Percentiles rank a stretch among this genome's conserved stretches.
Conservation (phyloP, 2,329 filamentous ascomycete genomes). For the Aspergillus spinulosporus region DNA sequence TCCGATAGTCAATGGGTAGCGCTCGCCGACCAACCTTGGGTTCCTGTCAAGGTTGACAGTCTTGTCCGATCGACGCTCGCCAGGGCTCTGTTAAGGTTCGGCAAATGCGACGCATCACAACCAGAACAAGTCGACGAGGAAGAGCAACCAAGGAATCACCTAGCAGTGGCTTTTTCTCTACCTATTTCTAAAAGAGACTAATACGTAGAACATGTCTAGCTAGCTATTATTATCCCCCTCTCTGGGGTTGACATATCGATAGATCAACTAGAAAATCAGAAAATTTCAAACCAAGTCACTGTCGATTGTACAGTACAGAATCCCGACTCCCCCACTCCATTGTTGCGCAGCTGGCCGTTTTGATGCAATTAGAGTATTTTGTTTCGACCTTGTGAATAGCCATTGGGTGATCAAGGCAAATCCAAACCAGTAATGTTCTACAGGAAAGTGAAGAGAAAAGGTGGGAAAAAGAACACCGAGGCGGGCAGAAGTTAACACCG, state of each 20-base stretch:
- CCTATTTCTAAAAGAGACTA: conserved; percentile 5
- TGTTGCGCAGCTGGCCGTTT: conserved; percentile 14
- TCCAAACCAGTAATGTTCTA: conserved; percentile 13
- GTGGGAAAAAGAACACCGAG: conserved; percentile 7
- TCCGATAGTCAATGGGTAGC: no score
- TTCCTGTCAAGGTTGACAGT: no score
- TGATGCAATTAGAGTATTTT: conserved; percentile 21
- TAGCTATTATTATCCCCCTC: conserved; percentile 16
- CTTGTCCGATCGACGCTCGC: no score
- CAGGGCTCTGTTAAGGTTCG: no score
- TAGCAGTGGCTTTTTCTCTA: background rate
- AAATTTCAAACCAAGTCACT: conserved; percentile 15
- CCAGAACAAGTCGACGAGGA: background rate
- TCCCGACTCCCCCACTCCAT: conserved; percentile 11
- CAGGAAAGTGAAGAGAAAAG: conserved; percentile 8
- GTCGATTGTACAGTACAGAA: conserved; percentile 21
- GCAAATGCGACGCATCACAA: no score
- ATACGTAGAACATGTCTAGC: conserved; percentile 15
- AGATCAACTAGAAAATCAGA: conserved; percentile 21
- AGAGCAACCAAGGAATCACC: background rate
- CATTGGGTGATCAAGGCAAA: background rate
- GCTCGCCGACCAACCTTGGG: no score
- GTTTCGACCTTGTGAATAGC: conserved; percentile 12
- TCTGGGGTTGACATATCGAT: conserved; percentile 20
- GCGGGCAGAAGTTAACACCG: conserved; percentile 20